Evolutionary conservation across 345 rosid species (phyloP), one percentile per base, ranked within the genome.

Genomic region (Anastatica hierochuntica): DNA sequence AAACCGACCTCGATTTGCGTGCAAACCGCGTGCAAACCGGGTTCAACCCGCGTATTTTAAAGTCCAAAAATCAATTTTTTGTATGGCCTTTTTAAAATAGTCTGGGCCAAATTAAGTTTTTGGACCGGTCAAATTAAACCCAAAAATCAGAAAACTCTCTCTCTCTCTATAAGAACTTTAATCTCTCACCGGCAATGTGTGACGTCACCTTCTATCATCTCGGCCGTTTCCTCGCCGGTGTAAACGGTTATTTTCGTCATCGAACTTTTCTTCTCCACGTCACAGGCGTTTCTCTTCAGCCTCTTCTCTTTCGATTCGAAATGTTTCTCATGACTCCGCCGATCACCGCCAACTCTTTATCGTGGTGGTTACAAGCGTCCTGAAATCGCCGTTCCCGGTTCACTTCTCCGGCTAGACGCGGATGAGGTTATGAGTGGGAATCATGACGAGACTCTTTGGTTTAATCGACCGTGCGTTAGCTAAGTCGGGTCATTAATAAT

Each of bases 331-430:
- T 29, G 70, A 70, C 23, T 51, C 72, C 30, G 41, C 66, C 18
- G 63, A 74, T 23, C 63, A 69, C 72, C 72, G 16, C 87, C 88
- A 53, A 92, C 98, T 30, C 68, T 83, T n/a, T 92, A 72, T 60
- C 96, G 95, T 8, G 96, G 98, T 36, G 96, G 98, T 8, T 84
- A 69, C 76, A 92, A 88, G 78, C 90, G 95, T 7, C 86, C 95
- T 9, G 94, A 83, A 66, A 72, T 92, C 48, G 60, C 79, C 38
- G 82, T 85, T 62, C 95, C 98, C 15, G 74, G 69, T 70, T 49
- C 88, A 4, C 77, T 85, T 24, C 95, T 85, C 68, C 82, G 69
- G 17, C 49, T 92, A 50, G 66, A 76, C 45, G 74, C 88, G 2
- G 83, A 73, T 14, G 94, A 92, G 51, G 75, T 85, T 7, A 33